Base-by-base conservation (phyloP, 2,329 filamentous ascomycete species). In the Gaeumannomyces sp. region DNA sequence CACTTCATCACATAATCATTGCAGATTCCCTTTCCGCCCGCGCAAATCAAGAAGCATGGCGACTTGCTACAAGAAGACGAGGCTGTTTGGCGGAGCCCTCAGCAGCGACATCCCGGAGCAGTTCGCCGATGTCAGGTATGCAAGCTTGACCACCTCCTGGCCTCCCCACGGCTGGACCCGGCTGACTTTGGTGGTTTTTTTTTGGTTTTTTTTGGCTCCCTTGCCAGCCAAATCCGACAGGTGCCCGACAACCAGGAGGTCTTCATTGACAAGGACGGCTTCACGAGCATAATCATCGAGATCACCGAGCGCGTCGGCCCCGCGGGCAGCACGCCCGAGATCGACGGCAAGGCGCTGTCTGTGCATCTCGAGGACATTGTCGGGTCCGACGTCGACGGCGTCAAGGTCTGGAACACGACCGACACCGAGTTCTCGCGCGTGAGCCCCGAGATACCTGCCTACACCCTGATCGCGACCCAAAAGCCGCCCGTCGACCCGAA, bases 221-320 rank as follows among this genome's bases (percentile, higher is more conserved):
- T 16, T 38, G 35, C 35, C 35, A 92, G 89, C 78, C 83, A 84
- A 64, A 83, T 93, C 70, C 87, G 90, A 68, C 85, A 92, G 77
- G 87, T 93, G 6, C 90, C 90, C 62, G 89, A 94, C 74, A 91
- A 96, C 76, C 93, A 98, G 79, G 94, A 97, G 81, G 90, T 97
- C 70, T 97, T 88, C 79, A 89, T 97, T 72, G 92, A 96, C 74
- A 83, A 85, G 68, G 84, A 90, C 68, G 93, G 92, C 62, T 93
- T 93, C 76, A 92, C 91, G 3, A 93, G 86, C 77, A 88, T 97
- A 74, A 93, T 97, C 71, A 85, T 97, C 76, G 94, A 98, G 72
- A 92, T 98, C 72, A 90, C 91, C 64, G 89, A 97, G 79, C 89
- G 91, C 65, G 89, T 96, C 28, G 84, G 85, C 66, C 74, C 76